Evolutionary conservation across 139 green algal species (phyloP), one percentile per base, ranked within the genome.

Genomic region (Trebouxia sp.): DNA sequence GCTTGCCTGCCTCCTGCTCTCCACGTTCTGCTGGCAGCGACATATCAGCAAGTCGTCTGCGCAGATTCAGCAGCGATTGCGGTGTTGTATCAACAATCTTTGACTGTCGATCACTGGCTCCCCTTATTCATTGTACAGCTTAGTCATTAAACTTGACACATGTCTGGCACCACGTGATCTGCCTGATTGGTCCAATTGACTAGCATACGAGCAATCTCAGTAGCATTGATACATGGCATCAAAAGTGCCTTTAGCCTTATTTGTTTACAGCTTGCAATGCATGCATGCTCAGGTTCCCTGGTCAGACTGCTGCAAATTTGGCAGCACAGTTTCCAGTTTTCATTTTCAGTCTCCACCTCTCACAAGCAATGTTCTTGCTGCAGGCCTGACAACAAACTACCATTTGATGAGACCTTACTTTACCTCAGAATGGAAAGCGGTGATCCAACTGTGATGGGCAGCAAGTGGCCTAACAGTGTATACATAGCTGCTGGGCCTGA

Each of bases 381-480:
- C 41, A 77, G 39, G 38, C 41, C 9, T 45, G 62, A 72, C 32
- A 72, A 72, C 28, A 35, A 35, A 11, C 28, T 42, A 11, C 69
- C 62, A 65, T 14, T 74, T 65, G 85, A 51, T 17, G 79, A 88
- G 14, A 82, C 69, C 32, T 82, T 90, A 38, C 65, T 97, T 5
- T 69, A 83, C 11, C 51, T 98, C 11, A 84, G 91, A 26, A 88
- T 96, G 20, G 94, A 97, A 82, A 94, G 87, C 47, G 94, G 94
- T 22, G 85, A 90, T 75, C 83, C 89, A 20, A 67, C 32, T 22
- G 83, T 90, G 37, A 41, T 65, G 17, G 78, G 80, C 83, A 42
- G 81, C 32, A 55, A 51, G 4, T 92, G 88, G 84, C 26, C 81
- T 0, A 50, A 80, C 6, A 81, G 85, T 17, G 17, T 92, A 47